phyloP scores from a whole-genome alignment of 2,329 filamentous ascomycete genomes.

The Cercospora sp. region DNA sequence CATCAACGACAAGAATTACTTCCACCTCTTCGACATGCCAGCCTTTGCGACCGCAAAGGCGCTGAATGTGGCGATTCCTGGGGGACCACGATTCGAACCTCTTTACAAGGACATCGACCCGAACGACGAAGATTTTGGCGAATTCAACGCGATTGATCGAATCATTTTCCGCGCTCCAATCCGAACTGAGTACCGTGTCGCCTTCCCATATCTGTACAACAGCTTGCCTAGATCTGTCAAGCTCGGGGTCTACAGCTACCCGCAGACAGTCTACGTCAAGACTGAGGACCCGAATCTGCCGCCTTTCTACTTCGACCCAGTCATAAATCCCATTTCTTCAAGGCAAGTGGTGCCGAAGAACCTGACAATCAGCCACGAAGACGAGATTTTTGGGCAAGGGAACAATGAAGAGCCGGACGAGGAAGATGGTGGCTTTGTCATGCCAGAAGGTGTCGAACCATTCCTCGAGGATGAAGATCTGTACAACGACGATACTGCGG shows the following conservation, averaged over 20 bases:
- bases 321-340: slow-evolving; percentile 96
- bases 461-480: slow-evolving; percentile 89
- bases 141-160: slow-evolving; percentile 98
- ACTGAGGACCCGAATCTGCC: slow-evolving; percentile 86
- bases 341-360: slow-evolving; percentile 93
- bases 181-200: slow-evolving; percentile 91
- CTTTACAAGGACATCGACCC: slow-evolving; percentile 98
- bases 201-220: slow-evolving; percentile 94
- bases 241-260: slow-evolving; percentile 89
- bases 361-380: slow-evolving; percentile 86
- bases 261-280: slow-evolving; percentile 86
- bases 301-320: slow-evolving; percentile 96
- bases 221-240: slow-evolving; percentile 92
- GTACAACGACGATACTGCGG: slow-evolving; percentile 83
- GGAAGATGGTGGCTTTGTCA: slow-evolving; percentile 60
- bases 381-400: slow-evolving; percentile 83
- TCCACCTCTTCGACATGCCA: slow-evolving; percentile 93
- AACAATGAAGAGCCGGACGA: slow-evolving; percentile 76
- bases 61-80: slow-evolving; percentile 94
- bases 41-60: slow-evolving; percentile 96
- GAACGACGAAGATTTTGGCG: slow-evolving; percentile 98
- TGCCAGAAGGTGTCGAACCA: slow-evolving; percentile 77
- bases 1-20: slow-evolving; percentile 94
- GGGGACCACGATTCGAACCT: slow-evolving; percentile 93
- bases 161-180: slow-evolving; percentile 98